Base-by-base conservation (phyloP, 345 rosid genomes). In the Excoecaria agallocha region DNA sequence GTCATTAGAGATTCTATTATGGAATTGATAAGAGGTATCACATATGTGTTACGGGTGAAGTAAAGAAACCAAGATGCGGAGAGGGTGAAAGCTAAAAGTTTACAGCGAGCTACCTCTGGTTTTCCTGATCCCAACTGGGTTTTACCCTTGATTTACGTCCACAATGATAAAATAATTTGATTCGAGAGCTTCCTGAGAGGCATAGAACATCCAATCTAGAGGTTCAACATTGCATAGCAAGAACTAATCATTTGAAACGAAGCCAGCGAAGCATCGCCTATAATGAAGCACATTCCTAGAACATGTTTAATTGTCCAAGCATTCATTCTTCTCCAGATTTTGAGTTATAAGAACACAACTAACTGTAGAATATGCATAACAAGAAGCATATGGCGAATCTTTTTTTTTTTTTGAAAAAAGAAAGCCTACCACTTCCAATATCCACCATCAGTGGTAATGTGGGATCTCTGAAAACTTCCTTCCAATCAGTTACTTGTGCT, bases 391-490 rank as follows among this genome's bases (percentile, higher is more conserved):
- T 3, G 11, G 20, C 11, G 15, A 5, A 13, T 13, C 9, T 30
- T 30, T 30, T 30, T 30, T 30, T 30, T 30, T 30, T 30, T 30
- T 30, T 30, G 39, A 64, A 64, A 20, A 68, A 4, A 6, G 30
- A 55, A 50, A 41, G 38, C 70, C 80, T 88, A 92, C 97, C 97
- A 73, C 98, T 78, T 77, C 98, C 98, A 84, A 94, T 89, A 86
- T 94, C 98, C 83, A 94, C 90, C 97, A 91, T 92, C 41, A 94
- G 86, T 12, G 97, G 98, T 73, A 89, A 75, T 19, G 89, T 85
- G 41, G 97, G 91, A 78, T 92, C 95, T 86, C 82, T 86, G 79
- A 81, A 92, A 6, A 89, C 93, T 77, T 82, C 78, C 58, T 72
- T 84, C 98, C 97, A 94, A 71, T 88, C 85, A 49, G 95, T 97